phyloP scores from a whole-genome alignment of 768 basidiomycete genomes.

The Rhizopogon roseolus region DNA sequence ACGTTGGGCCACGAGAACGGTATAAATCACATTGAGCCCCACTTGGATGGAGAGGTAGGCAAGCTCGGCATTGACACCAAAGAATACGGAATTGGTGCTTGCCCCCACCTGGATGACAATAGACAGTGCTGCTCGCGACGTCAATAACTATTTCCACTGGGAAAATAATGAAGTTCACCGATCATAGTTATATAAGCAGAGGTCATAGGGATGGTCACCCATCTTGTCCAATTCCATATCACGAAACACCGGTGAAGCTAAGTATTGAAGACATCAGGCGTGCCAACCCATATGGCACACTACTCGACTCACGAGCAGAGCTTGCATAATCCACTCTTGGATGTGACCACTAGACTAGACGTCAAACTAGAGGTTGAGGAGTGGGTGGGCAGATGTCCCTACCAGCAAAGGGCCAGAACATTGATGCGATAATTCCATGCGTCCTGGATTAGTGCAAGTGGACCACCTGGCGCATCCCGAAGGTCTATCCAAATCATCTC shows the following conservation, averaged over 20 bases:
- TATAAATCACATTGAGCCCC: conserved; percentile 25
- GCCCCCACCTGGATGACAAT: conserved; percentile 10
- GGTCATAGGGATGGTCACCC: conserved; percentile 12
- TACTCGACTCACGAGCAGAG: conserved; percentile 9
- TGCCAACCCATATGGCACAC: not conserved
- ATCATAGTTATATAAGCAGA: conserved; percentile 8
- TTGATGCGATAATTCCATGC: conserved; percentile 16
- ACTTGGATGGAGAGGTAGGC: conserved; percentile 27
- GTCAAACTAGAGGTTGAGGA: not conserved
- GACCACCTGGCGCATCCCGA: conserved; percentile 11
- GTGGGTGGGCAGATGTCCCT: not conserved
- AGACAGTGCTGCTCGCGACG: conserved; percentile 9
- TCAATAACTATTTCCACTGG: not conserved
- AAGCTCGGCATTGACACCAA: conserved; percentile 14
- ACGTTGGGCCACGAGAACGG: conserved; percentile 25
- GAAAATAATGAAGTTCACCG: conserved; percentile 2
- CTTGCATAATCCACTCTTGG: conserved; percentile 27
- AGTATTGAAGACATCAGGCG: not conserved
- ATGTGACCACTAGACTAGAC: conserved; percentile 15
- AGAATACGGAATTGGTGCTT: conserved; percentile 8
- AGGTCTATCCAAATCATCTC: conserved; percentile 29
- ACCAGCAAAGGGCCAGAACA: conserved; percentile 14
- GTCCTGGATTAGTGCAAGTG: conserved; percentile 9
- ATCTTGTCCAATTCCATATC: conserved; percentile 12
- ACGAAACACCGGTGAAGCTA: conserved; percentile 8